Percentiles rank a stretch among this genome's conserved stretches.
Evolutionary conservation across 2,329 filamentous ascomycete genomes (phyloP).

Genomic region (Endocalyx cinctus): DNA sequence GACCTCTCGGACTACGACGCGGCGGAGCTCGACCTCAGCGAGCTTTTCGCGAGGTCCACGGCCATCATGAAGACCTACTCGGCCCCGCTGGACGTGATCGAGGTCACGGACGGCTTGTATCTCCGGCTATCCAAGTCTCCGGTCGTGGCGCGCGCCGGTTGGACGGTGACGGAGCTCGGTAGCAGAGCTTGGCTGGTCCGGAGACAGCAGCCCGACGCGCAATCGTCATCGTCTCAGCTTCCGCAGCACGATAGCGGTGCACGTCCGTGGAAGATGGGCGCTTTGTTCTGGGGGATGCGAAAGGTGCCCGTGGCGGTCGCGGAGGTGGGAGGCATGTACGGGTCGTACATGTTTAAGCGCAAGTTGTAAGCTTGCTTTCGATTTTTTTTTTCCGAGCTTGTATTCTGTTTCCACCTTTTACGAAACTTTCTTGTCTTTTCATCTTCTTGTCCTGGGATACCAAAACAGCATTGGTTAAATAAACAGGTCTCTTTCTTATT

Average conservation of each 20-base stretch:
- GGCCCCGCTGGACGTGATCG: constrained; percentile 69
- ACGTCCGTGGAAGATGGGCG: constrained; percentile 77
- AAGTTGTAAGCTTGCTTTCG: constrained; percentile 38
- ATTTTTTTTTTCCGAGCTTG: constrained; percentile 4
- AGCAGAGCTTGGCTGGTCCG: constrained; percentile 64
- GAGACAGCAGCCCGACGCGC: constrained; percentile 31
- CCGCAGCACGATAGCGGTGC: constrained; percentile 56
- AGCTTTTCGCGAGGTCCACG: constrained; percentile 45
- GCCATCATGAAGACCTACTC: constrained; percentile 56
- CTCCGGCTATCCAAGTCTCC: constrained; percentile 59
- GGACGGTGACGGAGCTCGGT: constrained; percentile 67
- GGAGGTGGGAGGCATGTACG: constrained; percentile 93
- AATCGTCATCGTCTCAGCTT: too few relatives aligned
- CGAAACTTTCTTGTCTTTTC: too few relatives aligned
- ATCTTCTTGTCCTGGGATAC: too few relatives aligned
- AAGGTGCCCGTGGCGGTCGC: constrained; percentile 89
- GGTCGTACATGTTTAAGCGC: constrained; percentile 61
- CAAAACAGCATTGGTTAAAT: too few relatives aligned
- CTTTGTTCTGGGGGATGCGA: constrained; percentile 78
- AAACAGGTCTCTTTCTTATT: too few relatives aligned
- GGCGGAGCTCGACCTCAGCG: constrained; percentile 55
- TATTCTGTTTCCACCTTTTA: too few relatives aligned
- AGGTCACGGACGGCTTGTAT: constrained; percentile 66
- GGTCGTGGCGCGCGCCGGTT: constrained; percentile 59
- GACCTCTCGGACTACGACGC: constrained; percentile 70